These are phyloP conservation scores for Nakataea oryzae DNA, from an alignment of 2,329 filamentous ascomycete genomes.

Conservation along the genomic window DNA sequence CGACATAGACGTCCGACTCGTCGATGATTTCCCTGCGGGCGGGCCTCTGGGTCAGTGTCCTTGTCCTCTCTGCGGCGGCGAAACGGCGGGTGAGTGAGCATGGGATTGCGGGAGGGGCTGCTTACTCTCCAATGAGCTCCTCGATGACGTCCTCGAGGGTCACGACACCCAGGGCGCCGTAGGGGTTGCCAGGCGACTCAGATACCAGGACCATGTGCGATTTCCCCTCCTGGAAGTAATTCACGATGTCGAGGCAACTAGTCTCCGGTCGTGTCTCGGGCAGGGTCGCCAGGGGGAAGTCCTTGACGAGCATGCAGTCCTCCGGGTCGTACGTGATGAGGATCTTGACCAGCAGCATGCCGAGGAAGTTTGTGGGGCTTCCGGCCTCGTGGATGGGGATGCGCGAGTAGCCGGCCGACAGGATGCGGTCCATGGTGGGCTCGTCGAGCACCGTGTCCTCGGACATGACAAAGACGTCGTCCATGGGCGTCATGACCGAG, in stretches of 20 bases:
- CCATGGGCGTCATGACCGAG: slow-evolving; percentile 97
- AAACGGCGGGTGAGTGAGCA: too few relatives aligned
- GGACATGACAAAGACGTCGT: slow-evolving; percentile 94
- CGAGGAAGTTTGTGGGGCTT: slow-evolving; percentile 80
- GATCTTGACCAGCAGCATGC: slow-evolving; percentile 97
- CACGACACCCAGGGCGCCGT: slow-evolving; percentile 84
- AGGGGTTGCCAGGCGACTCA: slow-evolving; percentile 77
- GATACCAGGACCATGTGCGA: slow-evolving; percentile 98
- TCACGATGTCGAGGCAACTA: slow-evolving; percentile 95
- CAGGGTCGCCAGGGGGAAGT: slow-evolving; percentile 86
- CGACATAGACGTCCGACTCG: slow-evolving; percentile 95
- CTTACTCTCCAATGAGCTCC: slow-evolving; percentile 93
- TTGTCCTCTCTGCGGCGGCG: too few relatives aligned
- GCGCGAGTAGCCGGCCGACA: slow-evolving; percentile 87
- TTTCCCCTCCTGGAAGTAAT: slow-evolving; percentile 99
- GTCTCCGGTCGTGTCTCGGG: slow-evolving; percentile 93
- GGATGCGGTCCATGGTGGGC: slow-evolving; percentile 84
- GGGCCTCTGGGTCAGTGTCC: background rate
- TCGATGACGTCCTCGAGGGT: slow-evolving; percentile 98
- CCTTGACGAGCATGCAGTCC: slow-evolving; percentile 73
- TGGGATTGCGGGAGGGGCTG: too few relatives aligned
- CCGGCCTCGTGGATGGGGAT: slow-evolving; percentile 89
- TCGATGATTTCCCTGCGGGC: slow-evolving; percentile 81
- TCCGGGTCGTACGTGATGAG: slow-evolving; percentile 98
- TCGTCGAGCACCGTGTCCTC: slow-evolving; percentile 89